Conservation (phyloP, 495 filamentous ascomycete species). For the Tuber melanosporum region DNA sequence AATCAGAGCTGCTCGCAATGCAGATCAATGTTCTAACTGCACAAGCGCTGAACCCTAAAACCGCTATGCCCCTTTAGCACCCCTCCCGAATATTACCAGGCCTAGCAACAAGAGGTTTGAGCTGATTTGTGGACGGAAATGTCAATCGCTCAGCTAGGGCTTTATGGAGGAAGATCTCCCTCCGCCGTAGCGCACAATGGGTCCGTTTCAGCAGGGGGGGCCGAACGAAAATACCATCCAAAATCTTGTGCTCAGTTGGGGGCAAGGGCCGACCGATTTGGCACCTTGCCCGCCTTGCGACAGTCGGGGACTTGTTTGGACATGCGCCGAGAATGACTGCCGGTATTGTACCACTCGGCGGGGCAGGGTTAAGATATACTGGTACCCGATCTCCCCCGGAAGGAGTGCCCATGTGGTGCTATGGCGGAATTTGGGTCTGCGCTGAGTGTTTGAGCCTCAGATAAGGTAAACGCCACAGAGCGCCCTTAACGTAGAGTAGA, state of each 20-base stretch:
- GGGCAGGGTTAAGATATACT: neutral
- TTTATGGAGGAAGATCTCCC: neutral
- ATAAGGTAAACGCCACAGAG: neutral
- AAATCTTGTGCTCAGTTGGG: neutral
- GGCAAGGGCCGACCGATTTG: neutral
- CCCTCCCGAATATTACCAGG: neutral
- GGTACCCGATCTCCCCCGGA: neutral
- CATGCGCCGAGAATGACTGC: neutral
- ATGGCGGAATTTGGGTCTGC: neutral
- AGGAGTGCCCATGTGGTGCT: neutral
- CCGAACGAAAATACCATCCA: neutral
- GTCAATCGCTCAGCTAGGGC: neutral
- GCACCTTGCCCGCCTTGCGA: neutral
- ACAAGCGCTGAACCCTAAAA: neutral
- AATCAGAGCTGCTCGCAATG: neutral
- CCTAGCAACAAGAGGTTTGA: neutral
- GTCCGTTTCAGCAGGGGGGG: neutral
- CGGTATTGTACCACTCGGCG: neutral
- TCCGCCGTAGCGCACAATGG: neutral
- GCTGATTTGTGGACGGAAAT: neutral
- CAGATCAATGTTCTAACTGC: neutral
- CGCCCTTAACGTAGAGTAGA: neutral
- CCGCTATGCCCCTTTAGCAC: neutral
- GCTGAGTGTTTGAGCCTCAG: neutral
- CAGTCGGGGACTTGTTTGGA: neutral